Evolutionary conservation across 441 rosid species (phyloP).

Genomic region (Euphorbia schlechtendalii): DNA sequence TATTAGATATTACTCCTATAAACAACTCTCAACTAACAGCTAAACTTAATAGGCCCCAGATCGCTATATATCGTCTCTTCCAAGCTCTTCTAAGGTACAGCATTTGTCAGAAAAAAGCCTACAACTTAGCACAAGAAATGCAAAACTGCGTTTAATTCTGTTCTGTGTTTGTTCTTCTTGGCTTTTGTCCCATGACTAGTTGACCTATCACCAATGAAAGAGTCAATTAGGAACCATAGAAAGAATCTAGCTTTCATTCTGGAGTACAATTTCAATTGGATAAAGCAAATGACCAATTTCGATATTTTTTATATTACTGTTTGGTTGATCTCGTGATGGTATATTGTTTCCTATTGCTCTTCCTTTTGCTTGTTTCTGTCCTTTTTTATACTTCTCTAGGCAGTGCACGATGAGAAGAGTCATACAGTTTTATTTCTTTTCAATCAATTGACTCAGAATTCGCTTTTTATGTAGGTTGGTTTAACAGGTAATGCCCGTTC

Average conservation of each 20-base stretch:
- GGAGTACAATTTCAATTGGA: neutral
- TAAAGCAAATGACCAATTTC: neutral
- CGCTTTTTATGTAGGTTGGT: slow-evolving; percentile 11
- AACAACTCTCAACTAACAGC: too few species aligned
- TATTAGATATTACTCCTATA: too few species aligned
- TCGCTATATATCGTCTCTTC: neutral
- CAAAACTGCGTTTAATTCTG: neutral
- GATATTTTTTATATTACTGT: neutral
- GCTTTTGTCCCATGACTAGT: neutral
- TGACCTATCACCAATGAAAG: neutral
- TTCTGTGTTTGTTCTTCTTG: neutral
- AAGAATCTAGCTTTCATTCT: neutral
- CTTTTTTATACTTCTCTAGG: neutral
- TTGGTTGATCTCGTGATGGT: neutral
- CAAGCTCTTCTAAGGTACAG: neutral
- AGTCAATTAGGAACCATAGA: neutral
- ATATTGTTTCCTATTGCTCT: neutral
- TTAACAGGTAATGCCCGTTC: slow-evolving; percentile 16
- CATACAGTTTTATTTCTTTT: neutral
- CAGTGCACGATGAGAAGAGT: neutral
- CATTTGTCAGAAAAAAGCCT: neutral
- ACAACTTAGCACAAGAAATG: neutral
- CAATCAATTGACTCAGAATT: neutral
- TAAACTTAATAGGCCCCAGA: too few species aligned
- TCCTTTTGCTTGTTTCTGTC: neutral